Conservation (phyloP, 1,284 basidiomycete genomes). For the Omphalotus olearius region DNA sequence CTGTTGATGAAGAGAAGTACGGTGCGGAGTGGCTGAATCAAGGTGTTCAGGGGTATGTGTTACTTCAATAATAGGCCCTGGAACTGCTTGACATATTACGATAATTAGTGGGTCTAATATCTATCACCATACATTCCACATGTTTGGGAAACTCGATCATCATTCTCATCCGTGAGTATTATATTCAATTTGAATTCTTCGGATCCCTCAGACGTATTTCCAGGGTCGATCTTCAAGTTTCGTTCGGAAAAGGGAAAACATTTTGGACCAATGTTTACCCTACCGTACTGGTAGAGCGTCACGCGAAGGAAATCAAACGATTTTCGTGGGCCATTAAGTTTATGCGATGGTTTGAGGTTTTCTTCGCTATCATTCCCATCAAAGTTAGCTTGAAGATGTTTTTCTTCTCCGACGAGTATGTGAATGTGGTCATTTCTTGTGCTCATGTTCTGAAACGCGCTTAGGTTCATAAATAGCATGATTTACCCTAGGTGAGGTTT, state of each 20-base stretch:
- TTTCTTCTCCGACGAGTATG: constrained; percentile 34
- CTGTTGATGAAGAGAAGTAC: constrained; percentile 29
- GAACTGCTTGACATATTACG: neutral
- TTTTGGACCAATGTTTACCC: constrained; percentile 49
- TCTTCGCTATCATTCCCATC: constrained; percentile 41
- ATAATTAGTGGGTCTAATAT: constrained; percentile 29
- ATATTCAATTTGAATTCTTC: neutral
- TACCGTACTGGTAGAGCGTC: constrained; percentile 33
- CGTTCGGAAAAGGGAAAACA: constrained; percentile 41
- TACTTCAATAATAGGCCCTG: neutral
- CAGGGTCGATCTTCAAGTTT: constrained; percentile 39
- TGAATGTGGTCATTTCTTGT: neutral
- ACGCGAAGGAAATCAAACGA: constrained; percentile 36
- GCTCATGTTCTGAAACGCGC: neutral
- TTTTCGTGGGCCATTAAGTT: constrained; percentile 38
- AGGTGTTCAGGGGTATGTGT: constrained; percentile 31
- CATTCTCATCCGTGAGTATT: constrained; percentile 21
- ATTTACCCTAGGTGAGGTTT: constrained; percentile 14
- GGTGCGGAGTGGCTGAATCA: constrained; percentile 36
- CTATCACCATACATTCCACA: constrained; percentile 36
- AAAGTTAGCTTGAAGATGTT: constrained; percentile 38
- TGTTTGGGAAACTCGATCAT: constrained; percentile 34
- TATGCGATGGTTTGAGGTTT: constrained; percentile 31
- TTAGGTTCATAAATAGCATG: constrained; percentile 19
- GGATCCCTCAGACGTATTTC: neutral